phyloP scores from a whole-genome alignment of 192 early-diverging fungal species.

The Gigaspora rosea region DNA sequence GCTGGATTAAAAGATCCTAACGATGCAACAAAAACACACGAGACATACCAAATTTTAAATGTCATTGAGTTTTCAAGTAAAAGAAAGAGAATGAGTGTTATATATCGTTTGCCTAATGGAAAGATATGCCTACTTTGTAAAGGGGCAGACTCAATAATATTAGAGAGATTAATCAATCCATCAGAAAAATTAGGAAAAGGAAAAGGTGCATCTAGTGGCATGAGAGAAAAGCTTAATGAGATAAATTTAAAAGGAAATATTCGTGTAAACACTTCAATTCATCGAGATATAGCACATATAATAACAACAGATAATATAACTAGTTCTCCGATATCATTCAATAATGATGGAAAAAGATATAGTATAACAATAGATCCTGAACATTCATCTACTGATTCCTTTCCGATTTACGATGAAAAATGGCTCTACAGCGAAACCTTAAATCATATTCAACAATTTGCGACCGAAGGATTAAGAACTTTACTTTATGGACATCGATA shows the following conservation, averaged over 20 bases:
- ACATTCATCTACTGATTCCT: constrained; percentile 33
- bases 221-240: neutral
- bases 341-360: constrained; percentile 33
- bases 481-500: constrained; percentile 74
- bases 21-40: constrained; percentile 17
- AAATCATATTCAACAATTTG: constrained; percentile 69
- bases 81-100: constrained; percentile 87
- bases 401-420: constrained; percentile 37
- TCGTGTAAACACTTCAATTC: too few species aligned
- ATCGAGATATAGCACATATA: neutral
- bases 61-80: constrained; percentile 84
- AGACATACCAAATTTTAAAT: constrained; percentile 63
- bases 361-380: constrained; percentile 41
- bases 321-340: neutral
- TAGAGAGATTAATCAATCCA: constrained; percentile 59
- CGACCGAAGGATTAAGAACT: constrained; percentile 81
- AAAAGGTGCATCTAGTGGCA: constrained; percentile 8
- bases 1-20: constrained; percentile 36
- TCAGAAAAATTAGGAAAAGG: constrained; percentile 30
- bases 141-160: constrained; percentile 88
- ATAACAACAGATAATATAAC: neutral
- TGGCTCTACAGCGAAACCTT: constrained; percentile 63
- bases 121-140: constrained; percentile 83
- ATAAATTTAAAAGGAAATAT: too few species aligned
- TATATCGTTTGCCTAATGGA: constrained; percentile 72